Conservation (phyloP, 176 grass and related monocot species). For the Aegilops longissima region DNA sequence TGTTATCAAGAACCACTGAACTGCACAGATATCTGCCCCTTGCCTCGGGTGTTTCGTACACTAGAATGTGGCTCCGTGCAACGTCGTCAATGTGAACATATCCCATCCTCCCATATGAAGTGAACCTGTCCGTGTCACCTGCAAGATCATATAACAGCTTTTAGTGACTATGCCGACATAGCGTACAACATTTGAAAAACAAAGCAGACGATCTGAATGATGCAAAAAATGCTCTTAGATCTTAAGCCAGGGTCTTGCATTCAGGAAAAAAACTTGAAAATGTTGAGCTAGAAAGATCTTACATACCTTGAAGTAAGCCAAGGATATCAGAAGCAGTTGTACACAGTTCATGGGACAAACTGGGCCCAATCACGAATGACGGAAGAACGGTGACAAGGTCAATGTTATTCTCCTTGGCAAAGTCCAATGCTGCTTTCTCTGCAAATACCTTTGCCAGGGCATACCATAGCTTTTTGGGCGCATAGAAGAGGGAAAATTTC, state of each 20-base stretch:
- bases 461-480: conserved; percentile 71
- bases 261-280: neutral
- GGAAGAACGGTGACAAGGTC: conserved; percentile 91
- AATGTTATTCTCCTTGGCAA: conserved; percentile 73
- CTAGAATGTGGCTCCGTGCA: conserved; percentile 73
- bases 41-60: conserved; percentile 67
- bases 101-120: conserved; percentile 86
- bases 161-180: neutral
- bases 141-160: conserved; percentile 3
- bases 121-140: conserved; percentile 77
- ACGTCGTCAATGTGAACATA: conserved; percentile 94
- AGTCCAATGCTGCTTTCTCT: conserved; percentile 91
- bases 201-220: neutral
- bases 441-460: conserved; percentile 80
- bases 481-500: neutral
- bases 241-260: neutral
- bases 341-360: conserved; percentile 65
- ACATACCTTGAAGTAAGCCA: conserved; percentile 71
- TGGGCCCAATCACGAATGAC: conserved; percentile 75
- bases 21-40: conserved; percentile 80
- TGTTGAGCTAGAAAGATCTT: neutral
- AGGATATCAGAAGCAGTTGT: conserved; percentile 78
- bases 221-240: neutral
- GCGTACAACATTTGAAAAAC: neutral
- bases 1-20: conserved; percentile 66